These are phyloP conservation scores for Musa troglodytarum DNA, from an alignment of 176 grass and related monocot species.

Conservation along the genomic window DNA sequence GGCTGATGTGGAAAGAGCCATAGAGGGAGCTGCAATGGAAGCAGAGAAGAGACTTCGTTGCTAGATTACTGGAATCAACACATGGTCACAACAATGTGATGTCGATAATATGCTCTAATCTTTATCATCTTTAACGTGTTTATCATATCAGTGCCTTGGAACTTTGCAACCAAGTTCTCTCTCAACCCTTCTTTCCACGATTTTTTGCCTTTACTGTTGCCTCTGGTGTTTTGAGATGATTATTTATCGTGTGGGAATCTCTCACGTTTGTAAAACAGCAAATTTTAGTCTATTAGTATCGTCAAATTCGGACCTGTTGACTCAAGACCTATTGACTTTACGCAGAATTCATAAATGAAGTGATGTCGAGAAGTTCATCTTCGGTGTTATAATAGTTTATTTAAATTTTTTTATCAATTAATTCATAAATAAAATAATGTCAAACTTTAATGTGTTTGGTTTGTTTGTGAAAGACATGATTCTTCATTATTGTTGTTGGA, in stretches of 20 bases:
- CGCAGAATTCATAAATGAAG: too few species aligned
- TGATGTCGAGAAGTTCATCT: too few species aligned
- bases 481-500: too few species aligned
- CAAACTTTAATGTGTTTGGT: too few species aligned
- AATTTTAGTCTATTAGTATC: background rate
- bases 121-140: background rate
- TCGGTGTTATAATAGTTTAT: too few species aligned
- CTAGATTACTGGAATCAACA: slow-evolving; percentile 2
- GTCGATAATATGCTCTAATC: background rate
- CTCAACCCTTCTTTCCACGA: too few species aligned
- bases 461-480: too few species aligned
- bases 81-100: background rate
- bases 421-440: too few species aligned
- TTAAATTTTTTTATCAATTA: too few species aligned
- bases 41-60: slow-evolving; percentile 1
- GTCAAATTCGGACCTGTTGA: background rate
- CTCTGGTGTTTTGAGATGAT: background rate
- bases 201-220: background rate
- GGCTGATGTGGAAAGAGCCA: slow-evolving; percentile 3
- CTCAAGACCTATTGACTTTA: too few species aligned
- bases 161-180: too few species aligned
- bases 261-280: background rate
- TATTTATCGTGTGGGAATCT: background rate
- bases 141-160: too few species aligned
- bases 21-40: background rate